Conservation (phyloP, 345 rosid species). For the Citrus unshiu region DNA sequence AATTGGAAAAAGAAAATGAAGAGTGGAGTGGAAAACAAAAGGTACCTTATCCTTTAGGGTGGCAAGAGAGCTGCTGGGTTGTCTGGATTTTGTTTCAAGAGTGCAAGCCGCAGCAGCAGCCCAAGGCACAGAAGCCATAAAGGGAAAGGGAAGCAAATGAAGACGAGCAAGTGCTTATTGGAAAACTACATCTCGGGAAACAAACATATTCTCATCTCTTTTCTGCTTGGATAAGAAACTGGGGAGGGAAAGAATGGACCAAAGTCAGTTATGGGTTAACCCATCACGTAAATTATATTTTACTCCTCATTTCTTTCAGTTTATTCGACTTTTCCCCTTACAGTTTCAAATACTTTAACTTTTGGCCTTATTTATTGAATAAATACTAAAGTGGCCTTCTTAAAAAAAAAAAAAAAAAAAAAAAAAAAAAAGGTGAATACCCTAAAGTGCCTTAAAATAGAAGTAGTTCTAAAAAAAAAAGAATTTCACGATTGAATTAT, state of each 20-base stretch:
- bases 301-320: not conserved
- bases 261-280: not conserved
- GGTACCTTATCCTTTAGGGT: conserved; percentile 38
- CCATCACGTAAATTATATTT: not conserved
- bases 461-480: too few species aligned
- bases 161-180: not conserved
- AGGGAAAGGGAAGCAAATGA: not conserved
- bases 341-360: not conserved
- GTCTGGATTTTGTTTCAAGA: conserved; percentile 27
- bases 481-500: not conserved
- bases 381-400: not conserved
- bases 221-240: not conserved
- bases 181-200: not conserved
- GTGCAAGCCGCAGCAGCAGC: conserved; percentile 18
- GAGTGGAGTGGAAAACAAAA: not conserved
- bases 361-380: not conserved
- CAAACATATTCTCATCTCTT: not conserved
- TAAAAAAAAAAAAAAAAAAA: too few species aligned
- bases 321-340: not conserved
- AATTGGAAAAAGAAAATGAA: not conserved
- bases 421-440: too few species aligned
- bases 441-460: too few species aligned
- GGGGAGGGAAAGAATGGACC: not conserved
- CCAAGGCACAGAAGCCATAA: conserved; percentile 50
- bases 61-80: conserved; percentile 18